These are phyloP conservation scores for Yarrowia hollandica DNA, from an alignment of 805 yeast species.

Conservation along the genomic window DNA sequence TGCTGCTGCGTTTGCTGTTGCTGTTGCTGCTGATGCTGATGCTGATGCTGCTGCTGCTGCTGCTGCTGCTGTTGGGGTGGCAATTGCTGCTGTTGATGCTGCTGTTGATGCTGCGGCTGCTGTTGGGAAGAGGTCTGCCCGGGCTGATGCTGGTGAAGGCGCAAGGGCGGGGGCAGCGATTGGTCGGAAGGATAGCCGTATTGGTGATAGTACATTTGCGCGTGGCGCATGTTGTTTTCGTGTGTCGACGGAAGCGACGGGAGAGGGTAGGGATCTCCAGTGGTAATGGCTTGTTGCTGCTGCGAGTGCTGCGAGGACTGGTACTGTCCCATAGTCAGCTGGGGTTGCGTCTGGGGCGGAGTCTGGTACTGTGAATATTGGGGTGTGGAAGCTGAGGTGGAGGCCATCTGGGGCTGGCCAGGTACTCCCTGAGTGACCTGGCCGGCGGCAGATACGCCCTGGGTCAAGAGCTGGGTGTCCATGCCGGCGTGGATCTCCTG, in stretches of 20 bases:
- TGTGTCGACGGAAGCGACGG: constrained; percentile 25
- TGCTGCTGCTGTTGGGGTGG: constrained; percentile 4
- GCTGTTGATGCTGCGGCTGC: constrained; percentile 25
- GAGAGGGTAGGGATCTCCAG: constrained; percentile 21
- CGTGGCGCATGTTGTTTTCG: constrained; percentile 16
- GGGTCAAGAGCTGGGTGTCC: constrained; percentile 28
- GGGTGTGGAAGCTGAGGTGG: neutral
- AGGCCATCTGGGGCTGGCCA: constrained; percentile 2
- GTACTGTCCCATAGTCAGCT: constrained; percentile 28
- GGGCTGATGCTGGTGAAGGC: constrained; percentile 17
- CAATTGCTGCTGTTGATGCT: constrained; percentile 20
- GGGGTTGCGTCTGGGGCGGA: constrained; percentile 30
- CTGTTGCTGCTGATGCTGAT: constrained; percentile 21
- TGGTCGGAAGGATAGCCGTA: constrained; percentile 23
- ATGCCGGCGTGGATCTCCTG: constrained; percentile 30
- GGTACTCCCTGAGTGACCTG: constrained; percentile 3
- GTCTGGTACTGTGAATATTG: constrained; percentile 2
- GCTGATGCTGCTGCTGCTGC: constrained; percentile 22
- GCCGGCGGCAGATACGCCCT: neutral
- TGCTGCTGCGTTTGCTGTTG: neutral
- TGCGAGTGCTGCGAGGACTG: constrained; percentile 31
- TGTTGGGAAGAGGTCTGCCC: neutral
- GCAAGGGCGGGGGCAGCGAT: constrained; percentile 22
- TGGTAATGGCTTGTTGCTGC: constrained; percentile 5
- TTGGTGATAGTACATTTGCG: constrained; percentile 19